Percentiles rank a stretch among this genome's conserved stretches.
phyloP scores from a whole-genome alignment of 2,329 filamentous ascomycete species.

The Venturia oleaginea region DNA sequence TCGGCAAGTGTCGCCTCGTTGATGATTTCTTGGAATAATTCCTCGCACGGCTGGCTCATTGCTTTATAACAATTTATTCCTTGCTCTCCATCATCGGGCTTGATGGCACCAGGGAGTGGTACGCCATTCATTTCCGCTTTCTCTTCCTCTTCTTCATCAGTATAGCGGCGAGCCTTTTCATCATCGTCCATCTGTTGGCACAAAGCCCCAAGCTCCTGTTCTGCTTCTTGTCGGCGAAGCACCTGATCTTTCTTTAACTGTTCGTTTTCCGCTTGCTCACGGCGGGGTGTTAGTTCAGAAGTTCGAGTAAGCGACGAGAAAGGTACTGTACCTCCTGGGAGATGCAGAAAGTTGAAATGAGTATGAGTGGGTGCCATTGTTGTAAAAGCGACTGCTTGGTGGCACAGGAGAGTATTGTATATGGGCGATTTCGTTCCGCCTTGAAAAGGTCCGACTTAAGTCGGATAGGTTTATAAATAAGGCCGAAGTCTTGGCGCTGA shows the following conservation, averaged over 20 bases:
- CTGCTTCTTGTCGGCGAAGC: not conserved
- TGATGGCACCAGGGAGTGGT: not conserved
- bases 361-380: not conserved
- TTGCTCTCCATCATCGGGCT: not conserved
- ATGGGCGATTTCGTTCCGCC: too few relatives aligned
- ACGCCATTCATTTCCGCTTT: not conserved
- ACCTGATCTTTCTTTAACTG: not conserved
- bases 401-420: too few relatives aligned
- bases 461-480: too few relatives aligned
- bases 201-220: not conserved
- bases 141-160: not conserved
- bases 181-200: not conserved
- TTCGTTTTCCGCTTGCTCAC: too few relatives aligned
- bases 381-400: not conserved
- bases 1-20: not conserved
- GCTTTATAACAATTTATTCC: not conserved
- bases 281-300: constrained; percentile 19
- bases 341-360: constrained; percentile 2
- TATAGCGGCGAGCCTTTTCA: not conserved
- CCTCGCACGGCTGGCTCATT: not conserved
- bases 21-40: not conserved
- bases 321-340: not conserved
- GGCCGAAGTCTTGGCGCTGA: too few relatives aligned
- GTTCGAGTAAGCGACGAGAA: not conserved
- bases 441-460: too few relatives aligned